These are phyloP conservation scores for Talinum fruticosum DNA, from an alignment of 148 eudicot species.

Conservation along the genomic window DNA sequence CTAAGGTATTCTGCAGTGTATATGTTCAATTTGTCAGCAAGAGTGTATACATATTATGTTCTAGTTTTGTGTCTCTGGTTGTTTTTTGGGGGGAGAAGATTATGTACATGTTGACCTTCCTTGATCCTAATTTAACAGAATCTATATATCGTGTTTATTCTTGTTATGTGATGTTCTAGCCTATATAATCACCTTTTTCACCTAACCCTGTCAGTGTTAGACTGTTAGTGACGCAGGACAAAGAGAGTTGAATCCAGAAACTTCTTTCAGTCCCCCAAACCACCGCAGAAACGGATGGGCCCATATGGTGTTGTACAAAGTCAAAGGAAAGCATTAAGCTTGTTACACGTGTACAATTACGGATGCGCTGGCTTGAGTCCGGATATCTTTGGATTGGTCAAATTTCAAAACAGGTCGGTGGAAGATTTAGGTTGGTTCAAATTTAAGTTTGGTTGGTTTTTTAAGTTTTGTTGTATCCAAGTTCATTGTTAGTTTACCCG, in stretches of 20 bases:
- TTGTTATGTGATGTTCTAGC: neutral
- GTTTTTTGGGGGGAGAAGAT: neutral
- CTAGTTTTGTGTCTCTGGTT: neutral
- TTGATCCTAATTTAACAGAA: neutral
- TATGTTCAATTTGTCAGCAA: neutral
- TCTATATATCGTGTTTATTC: neutral
- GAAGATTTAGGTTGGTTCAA: neutral
- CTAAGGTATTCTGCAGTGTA: neutral
- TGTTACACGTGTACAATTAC: too few species aligned
- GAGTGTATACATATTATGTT: neutral
- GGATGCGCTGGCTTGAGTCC: too few species aligned
- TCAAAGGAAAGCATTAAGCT: slow-evolving; percentile 17
- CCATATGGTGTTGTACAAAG: slow-evolving; percentile 9
- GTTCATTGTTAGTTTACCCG: neutral
- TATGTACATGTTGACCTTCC: neutral
- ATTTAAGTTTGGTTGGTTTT: neutral
- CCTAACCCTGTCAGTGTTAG: neutral
- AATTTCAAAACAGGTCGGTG: neutral
- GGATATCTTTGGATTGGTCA: too few species aligned
- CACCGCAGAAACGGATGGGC: neutral
- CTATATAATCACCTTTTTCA: neutral
- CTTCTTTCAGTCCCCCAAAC: slow-evolving; percentile 2
- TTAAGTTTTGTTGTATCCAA: neutral
- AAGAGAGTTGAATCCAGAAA: neutral
- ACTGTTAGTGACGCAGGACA: neutral